Evolutionary conservation across 805 yeast species (phyloP).

Genomic region (Kregervanrija pseudodelftensis): DNA sequence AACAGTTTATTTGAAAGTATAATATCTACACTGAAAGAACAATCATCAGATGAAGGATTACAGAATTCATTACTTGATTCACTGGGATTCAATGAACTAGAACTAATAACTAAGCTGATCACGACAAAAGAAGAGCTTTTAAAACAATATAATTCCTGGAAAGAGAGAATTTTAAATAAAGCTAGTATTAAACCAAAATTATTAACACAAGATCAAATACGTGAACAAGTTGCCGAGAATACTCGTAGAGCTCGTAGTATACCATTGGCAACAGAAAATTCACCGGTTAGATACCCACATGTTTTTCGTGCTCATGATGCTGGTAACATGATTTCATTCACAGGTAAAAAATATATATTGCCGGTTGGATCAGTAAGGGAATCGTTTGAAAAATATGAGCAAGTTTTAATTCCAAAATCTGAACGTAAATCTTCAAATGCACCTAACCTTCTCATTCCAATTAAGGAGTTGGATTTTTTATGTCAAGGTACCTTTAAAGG

Average conservation of each 20-base stretch:
- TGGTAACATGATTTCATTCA: slow-evolving; percentile 62
- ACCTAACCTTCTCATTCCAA: slow-evolving; percentile 44
- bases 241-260: slow-evolving; percentile 42
- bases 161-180: no score
- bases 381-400: slow-evolving; percentile 54
- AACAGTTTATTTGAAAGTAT: slow-evolving; percentile 22
- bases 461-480: slow-evolving; percentile 61
- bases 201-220: slow-evolving; percentile 49
- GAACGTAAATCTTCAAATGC: slow-evolving; percentile 36
- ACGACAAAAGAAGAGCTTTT: slow-evolving; percentile 34
- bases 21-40: slow-evolving; percentile 27
- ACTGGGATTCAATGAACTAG: slow-evolving; percentile 82
- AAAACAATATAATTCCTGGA: slow-evolving; percentile 12
- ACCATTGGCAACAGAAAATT: slow-evolving; percentile 37
- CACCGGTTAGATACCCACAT: slow-evolving; percentile 67
- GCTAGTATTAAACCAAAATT: slow-evolving; percentile 16
- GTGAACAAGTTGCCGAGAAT: slow-evolving; percentile 44
- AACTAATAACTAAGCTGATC: slow-evolving; percentile 59
- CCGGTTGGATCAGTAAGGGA: slow-evolving; percentile 76
- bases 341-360: slow-evolving; percentile 72
- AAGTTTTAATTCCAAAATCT: slow-evolving; percentile 75
- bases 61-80: slow-evolving; percentile 74
- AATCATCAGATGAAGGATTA: slow-evolving; percentile 45
- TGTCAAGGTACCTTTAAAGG: slow-evolving; percentile 82
- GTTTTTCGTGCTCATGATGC: slow-evolving; percentile 70